Conservation (phyloP, 352 stramenopile genomes). For the Globisporangium acanthophoron region DNA sequence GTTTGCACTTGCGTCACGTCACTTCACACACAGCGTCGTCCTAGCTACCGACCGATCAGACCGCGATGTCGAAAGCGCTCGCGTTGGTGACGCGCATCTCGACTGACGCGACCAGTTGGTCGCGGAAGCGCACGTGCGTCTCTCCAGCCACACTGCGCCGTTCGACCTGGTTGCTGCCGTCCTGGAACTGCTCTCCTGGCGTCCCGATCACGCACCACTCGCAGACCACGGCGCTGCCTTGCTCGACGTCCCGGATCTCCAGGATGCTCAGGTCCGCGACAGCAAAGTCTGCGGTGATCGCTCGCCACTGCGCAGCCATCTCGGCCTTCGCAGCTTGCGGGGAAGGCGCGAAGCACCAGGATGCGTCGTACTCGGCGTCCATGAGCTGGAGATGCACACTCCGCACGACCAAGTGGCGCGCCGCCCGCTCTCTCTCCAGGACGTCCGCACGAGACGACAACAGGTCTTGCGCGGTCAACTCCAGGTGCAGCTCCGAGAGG, state of each 20-base stretch:
- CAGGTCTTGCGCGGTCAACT: slow-evolving; percentile 9
- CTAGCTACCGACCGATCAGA: not conserved
- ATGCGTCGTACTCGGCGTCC: slow-evolving; percentile 22
- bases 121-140: slow-evolving; percentile 23
- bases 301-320: slow-evolving; percentile 27
- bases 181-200: slow-evolving; percentile 14
- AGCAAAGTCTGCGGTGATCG: slow-evolving; percentile 26
- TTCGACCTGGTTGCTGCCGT: slow-evolving; percentile 14
- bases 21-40: not conserved
- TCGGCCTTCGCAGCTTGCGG: not conserved
- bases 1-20: not conserved
- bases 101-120: slow-evolving; percentile 5
- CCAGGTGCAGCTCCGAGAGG: slow-evolving; percentile 20
- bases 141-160: slow-evolving; percentile 15
- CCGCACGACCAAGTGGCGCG: slow-evolving; percentile 22
- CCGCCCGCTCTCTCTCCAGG: slow-evolving; percentile 5
- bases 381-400: slow-evolving; percentile 36
- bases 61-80: not conserved
- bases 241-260: slow-evolving; percentile 8
- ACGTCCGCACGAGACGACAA: not conserved
- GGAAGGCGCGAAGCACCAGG: slow-evolving; percentile 7
- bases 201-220: slow-evolving; percentile 25
- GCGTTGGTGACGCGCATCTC: slow-evolving; percentile 1
- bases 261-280: slow-evolving; percentile 29
- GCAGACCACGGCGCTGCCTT: slow-evolving; percentile 8